These are phyloP conservation scores for Aspergillus sp. DNA, from an alignment of 2,329 filamentous ascomycete species.

Conservation along the genomic window DNA sequence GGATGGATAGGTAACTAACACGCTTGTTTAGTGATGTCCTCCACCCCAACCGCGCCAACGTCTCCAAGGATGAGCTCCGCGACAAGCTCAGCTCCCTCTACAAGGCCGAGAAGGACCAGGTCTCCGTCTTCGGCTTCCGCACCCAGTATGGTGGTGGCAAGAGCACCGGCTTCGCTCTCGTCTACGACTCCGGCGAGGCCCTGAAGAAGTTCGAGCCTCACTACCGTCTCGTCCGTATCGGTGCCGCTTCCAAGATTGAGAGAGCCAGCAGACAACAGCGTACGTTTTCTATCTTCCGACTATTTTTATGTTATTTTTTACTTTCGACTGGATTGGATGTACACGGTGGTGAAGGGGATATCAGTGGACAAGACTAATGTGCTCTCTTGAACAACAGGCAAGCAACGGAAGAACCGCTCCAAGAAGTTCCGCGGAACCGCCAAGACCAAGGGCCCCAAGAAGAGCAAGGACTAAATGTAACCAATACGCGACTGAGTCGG, in stretches of 20 bases:
- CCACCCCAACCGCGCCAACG: slow-evolving; percentile 96
- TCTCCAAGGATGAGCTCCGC: slow-evolving; percentile 98
- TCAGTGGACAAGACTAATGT: slow-evolving; percentile 6
- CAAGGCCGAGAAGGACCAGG: slow-evolving; percentile 96
- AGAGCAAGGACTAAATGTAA: slow-evolving; percentile 67
- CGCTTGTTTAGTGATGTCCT: slow-evolving; percentile 75
- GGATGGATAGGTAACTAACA: background rate
- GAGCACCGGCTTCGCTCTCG: slow-evolving; percentile 95
- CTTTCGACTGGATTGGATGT: too few relatives aligned
- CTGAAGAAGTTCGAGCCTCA: slow-evolving; percentile 99
- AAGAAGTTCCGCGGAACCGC: slow-evolving; percentile 97
- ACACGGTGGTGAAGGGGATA: background rate
- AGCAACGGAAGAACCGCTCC: slow-evolving; percentile 99
- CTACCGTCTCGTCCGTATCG: slow-evolving; percentile 93
- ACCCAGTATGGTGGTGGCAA: slow-evolving; percentile 99
- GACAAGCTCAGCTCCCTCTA: slow-evolving; percentile 90
- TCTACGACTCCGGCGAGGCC: slow-evolving; percentile 97
- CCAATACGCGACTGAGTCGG: slow-evolving; percentile 13
- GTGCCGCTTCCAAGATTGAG: slow-evolving; percentile 89
- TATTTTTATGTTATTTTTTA: background rate
- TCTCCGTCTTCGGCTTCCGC: slow-evolving; percentile 96
- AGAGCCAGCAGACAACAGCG: slow-evolving; percentile 97
- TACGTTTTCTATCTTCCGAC: slow-evolving; percentile 51
- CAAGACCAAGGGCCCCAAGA: slow-evolving; percentile 97
- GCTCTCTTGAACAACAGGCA: slow-evolving; percentile 56